Percentiles rank a stretch among this genome's conserved stretches.
Evolutionary conservation across 768 basidiomycete genomes (phyloP).

Genomic region (Leccinum pellstonianum): DNA sequence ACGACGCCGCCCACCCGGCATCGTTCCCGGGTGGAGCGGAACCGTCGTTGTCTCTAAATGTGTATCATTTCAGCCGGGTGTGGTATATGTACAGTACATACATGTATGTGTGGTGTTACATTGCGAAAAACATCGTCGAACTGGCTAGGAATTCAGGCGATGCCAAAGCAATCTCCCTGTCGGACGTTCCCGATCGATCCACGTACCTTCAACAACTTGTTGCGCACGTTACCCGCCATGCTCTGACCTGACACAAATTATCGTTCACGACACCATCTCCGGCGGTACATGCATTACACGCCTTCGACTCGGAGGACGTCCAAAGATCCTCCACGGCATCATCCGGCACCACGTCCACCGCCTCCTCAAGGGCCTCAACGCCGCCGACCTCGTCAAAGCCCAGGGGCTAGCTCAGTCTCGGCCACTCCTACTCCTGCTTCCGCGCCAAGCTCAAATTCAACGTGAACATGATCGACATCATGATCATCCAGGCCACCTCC

Average conservation of each 20-base stretch:
- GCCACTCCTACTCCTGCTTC: slow-evolving; percentile 85
- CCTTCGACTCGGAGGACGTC: slow-evolving; percentile 59
- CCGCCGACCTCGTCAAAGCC: slow-evolving; percentile 85
- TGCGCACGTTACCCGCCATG: slow-evolving; percentile 49
- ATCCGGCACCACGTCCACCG: slow-evolving; percentile 89
- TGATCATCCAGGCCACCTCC: no score
- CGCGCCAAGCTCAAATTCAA: slow-evolving; percentile 94
- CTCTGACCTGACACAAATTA: slow-evolving; percentile 26
- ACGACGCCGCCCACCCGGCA: slow-evolving; percentile 13
- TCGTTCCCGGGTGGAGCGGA: slow-evolving; percentile 11
- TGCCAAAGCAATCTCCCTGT: not conserved
- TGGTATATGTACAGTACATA: not conserved
- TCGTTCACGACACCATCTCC: slow-evolving; percentile 53
- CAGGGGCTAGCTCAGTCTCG: slow-evolving; percentile 80
- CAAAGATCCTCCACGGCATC: slow-evolving; percentile 83
- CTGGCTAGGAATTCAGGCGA: no score
- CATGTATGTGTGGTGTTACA: no score
- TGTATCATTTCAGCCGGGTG: not conserved
- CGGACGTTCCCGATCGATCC: no score
- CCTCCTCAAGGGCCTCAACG: slow-evolving; percentile 84
- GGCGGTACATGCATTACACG: slow-evolving; percentile 60
- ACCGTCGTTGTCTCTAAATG: no score
- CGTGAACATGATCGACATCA: slow-evolving; percentile 49
- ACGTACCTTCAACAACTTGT: slow-evolving; percentile 31
- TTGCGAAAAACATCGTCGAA: no score